Evolutionary conservation across 169 alveolate species (phyloP), one percentile per base, ranked within the genome.

Genomic region (Toxoplasma gondii): DNA sequence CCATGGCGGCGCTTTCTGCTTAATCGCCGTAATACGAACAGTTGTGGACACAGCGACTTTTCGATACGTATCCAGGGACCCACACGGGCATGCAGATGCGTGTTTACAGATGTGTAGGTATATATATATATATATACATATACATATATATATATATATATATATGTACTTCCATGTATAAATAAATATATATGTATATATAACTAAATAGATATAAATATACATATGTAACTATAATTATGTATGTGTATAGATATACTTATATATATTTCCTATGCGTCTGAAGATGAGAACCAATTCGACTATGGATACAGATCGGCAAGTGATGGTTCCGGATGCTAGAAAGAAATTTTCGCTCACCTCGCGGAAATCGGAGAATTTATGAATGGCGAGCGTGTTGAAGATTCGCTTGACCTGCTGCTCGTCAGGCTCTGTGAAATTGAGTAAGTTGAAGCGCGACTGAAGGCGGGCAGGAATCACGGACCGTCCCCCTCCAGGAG

Each of bases 401-500:
- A 96, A 98, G 78, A 98, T 98, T 64, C 98, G 96, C 94, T 97
- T 97, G 91, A 98, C 97, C 49, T 93, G 94, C 0, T 90, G 58
- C 39, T 87, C 82, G 10, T 70, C 88, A 29, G 93, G 95, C 69
- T 78, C 91, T 49, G 90, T 69, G 94, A 97, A 97, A 88, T 97
- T 97, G 39, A 98, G 96, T 34, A 97, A 94, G 94, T 97, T 97
- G 96, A 97, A 98, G 83, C 98, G 97, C n/a, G 98, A 95, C 97
- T 97, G 97, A 80, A 98, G 93, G 95, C 99, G 98, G 39, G 96
- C 96, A n/a, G 99, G 97, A 44, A 98, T 97, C 88, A 95, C 97
- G n/a, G 98, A 97, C 70, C 99, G 97, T 22, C 99, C 99, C 34
- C 99, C 99, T 17, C 99, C 99, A 0, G 99, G 99, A 16, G 99